Conservation (phyloP, 1,284 basidiomycete genomes). For the Chalciporus sp. region DNA sequence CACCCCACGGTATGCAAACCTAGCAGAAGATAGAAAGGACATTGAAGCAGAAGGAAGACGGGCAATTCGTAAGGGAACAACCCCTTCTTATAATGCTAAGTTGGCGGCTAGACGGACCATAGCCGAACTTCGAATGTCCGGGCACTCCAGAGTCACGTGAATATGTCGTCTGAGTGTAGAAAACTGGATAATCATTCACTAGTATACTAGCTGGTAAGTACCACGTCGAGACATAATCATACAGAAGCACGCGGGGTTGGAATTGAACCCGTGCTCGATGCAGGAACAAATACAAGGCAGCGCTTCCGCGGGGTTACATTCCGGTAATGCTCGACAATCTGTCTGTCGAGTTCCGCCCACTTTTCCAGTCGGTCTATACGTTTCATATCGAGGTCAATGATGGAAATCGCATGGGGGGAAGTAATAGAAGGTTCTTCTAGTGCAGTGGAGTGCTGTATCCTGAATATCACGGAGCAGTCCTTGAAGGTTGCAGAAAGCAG, state of each 20-base stretch:
- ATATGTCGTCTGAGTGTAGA: no score
- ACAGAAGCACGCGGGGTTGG: no score
- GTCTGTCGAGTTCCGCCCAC: constrained; percentile 77
- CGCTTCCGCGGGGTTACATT: constrained; percentile 30
- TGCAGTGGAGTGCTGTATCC: constrained; percentile 36
- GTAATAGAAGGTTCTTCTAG: constrained; percentile 6
- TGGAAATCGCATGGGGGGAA: constrained; percentile 48
- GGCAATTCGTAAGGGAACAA: background rate
- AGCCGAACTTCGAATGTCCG: constrained; percentile 1
- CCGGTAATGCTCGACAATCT: constrained; percentile 60
- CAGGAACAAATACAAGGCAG: constrained; percentile 35
- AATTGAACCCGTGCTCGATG: no score
- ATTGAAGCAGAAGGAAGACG: constrained; percentile 9
- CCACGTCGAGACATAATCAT: no score
- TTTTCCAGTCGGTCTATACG: constrained; percentile 62
- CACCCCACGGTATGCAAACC: constrained; percentile 8
- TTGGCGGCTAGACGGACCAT: constrained; percentile 19
- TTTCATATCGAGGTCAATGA: constrained; percentile 91
- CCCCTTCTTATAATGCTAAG: background rate
- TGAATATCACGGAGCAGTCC: constrained; percentile 89
- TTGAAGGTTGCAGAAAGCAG: constrained; percentile 93
- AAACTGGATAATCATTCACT: no score
- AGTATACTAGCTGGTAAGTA: no score
- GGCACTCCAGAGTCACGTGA: constrained; percentile 19
- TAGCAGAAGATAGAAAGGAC: constrained; percentile 14